Conservation (phyloP, 768 basidiomycete genomes). For the Omphalotus guepiniiformis region DNA sequence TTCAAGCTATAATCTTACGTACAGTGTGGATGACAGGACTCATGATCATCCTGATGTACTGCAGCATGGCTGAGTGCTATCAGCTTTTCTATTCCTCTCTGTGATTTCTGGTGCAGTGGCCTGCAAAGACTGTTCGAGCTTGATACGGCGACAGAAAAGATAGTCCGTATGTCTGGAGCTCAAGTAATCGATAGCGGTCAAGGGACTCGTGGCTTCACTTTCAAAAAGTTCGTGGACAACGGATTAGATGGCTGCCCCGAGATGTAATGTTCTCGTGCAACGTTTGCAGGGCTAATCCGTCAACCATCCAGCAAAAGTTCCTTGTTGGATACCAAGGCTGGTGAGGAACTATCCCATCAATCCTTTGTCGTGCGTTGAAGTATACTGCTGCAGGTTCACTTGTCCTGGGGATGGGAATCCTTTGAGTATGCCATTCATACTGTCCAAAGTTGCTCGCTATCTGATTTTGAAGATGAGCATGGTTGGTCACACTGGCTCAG, state of each 20-base stretch:
- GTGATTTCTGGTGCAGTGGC: too few species aligned
- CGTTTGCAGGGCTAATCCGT: slow-evolving; percentile 53
- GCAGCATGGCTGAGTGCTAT: too few species aligned
- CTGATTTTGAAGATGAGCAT: slow-evolving; percentile 49
- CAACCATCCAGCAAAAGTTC: slow-evolving; percentile 79
- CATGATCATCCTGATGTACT: too few species aligned
- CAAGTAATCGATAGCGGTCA: too few species aligned
- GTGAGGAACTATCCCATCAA: slow-evolving; percentile 32
- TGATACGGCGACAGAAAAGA: too few species aligned
- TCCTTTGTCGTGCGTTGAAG: too few species aligned
- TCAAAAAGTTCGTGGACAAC: neutral
- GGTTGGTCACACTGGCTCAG: slow-evolving; percentile 88
- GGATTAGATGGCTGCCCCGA: neutral
- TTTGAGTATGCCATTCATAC: slow-evolving; percentile 35
- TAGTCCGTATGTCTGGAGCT: too few species aligned
- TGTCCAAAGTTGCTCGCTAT: neutral
- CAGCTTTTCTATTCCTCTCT: too few species aligned
- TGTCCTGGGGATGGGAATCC: slow-evolving; percentile 64
- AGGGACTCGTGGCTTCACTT: too few species aligned
- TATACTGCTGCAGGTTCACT: slow-evolving; percentile 50
- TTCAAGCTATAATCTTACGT: too few species aligned
- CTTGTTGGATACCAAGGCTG: slow-evolving; percentile 87
- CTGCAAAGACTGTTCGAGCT: too few species aligned
- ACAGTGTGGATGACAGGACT: too few species aligned
- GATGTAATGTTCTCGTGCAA: neutral